phyloP scores from a whole-genome alignment of 2,329 filamentous ascomycete genomes.

The Hypoxylon sp. region DNA sequence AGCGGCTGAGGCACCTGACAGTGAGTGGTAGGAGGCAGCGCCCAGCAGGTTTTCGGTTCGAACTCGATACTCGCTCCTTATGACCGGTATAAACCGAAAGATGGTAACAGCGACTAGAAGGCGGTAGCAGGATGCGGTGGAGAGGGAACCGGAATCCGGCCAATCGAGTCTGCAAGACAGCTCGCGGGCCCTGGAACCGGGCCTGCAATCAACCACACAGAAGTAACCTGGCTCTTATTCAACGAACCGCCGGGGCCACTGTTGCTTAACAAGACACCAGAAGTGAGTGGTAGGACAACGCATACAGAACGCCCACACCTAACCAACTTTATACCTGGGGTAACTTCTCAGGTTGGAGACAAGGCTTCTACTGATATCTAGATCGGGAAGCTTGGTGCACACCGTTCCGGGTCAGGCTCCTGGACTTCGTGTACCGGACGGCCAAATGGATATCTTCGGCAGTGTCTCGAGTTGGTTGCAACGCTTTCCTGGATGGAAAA shows the following conservation, averaged over 20 bases:
- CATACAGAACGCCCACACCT: constrained; percentile 45
- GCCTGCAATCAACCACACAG: constrained; percentile 46
- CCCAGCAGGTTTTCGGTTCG: constrained; percentile 25
- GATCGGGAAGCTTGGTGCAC: constrained; percentile 43
- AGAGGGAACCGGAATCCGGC: constrained; percentile 44
- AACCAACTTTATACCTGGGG: constrained; percentile 41
- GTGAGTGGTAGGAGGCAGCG: constrained; percentile 22
- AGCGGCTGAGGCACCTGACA: constrained; percentile 23
- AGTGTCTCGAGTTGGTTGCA: constrained; percentile 34
- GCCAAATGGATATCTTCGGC: constrained; percentile 33
- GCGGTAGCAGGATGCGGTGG: constrained; percentile 45
- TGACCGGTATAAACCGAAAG: constrained; percentile 42
- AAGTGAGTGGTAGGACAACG: constrained; percentile 44
- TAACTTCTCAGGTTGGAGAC: constrained; percentile 41
- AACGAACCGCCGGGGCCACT: constrained; percentile 45
- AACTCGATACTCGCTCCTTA: constrained; percentile 32
- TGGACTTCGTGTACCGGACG: constrained; percentile 25
- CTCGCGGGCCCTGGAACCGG: constrained; percentile 43
- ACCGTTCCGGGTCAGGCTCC: constrained; percentile 36
- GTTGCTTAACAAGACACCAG: constrained; percentile 42
- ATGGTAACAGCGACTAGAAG: constrained; percentile 42
- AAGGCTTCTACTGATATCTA: constrained; percentile 41
- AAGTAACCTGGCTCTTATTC: constrained; percentile 45
- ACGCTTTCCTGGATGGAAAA: constrained; percentile 17
- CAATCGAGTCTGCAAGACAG: constrained; percentile 47